These are phyloP conservation scores for Mortierella sp. DNA, from an alignment of 371 early-diverging fungal species.

Conservation along the genomic window DNA sequence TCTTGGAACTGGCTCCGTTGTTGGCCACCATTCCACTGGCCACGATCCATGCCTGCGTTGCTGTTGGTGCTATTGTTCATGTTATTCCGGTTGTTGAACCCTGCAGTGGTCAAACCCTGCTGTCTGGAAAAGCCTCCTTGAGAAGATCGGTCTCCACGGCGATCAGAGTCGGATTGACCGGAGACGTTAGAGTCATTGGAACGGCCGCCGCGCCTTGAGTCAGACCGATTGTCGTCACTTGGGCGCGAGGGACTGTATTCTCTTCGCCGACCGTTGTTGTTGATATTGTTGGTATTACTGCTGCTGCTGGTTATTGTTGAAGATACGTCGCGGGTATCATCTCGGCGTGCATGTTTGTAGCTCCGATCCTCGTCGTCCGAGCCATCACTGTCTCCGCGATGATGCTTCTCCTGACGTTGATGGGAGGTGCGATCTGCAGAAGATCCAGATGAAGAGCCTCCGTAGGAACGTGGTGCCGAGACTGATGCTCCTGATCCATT, in stretches of 20 bases:
- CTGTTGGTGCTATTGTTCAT: slow-evolving; percentile 16
- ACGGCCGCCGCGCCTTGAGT: slow-evolving; percentile 11
- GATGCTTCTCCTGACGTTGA: slow-evolving; percentile 32
- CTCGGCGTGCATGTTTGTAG: slow-evolving; percentile 79
- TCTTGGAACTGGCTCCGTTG: slow-evolving; percentile 22
- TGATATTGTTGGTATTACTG: not conserved
- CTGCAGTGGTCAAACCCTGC: slow-evolving; percentile 40
- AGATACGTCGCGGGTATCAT: slow-evolving; percentile 50
- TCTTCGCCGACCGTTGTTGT: slow-evolving; percentile 25
- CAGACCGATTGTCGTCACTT: slow-evolving; percentile 38
- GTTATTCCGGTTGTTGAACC: slow-evolving; percentile 40
- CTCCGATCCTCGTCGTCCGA: slow-evolving; percentile 82
- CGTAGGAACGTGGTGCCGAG: slow-evolving; percentile 12
- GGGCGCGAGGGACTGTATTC: slow-evolving; percentile 54
- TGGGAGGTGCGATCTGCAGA: slow-evolving; percentile 41
- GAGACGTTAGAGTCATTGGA: slow-evolving; percentile 14
- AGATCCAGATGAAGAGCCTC: slow-evolving; percentile 37
- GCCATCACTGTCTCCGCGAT: slow-evolving; percentile 63
- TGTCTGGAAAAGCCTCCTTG: slow-evolving; percentile 19
- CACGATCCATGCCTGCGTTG: slow-evolving; percentile 13
- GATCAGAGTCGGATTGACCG: slow-evolving; percentile 28
- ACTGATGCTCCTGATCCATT: slow-evolving; percentile 4
- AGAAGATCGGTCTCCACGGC: slow-evolving; percentile 33
- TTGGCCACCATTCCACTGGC: slow-evolving; percentile 37
- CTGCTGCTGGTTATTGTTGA: slow-evolving; percentile 4